A percentile compares a stretch with the other conserved stretches of the same genome.
Evolutionary conservation across 2,329 filamentous ascomycete genomes (phyloP).

Genomic region (Monilinia aucupariae): DNA sequence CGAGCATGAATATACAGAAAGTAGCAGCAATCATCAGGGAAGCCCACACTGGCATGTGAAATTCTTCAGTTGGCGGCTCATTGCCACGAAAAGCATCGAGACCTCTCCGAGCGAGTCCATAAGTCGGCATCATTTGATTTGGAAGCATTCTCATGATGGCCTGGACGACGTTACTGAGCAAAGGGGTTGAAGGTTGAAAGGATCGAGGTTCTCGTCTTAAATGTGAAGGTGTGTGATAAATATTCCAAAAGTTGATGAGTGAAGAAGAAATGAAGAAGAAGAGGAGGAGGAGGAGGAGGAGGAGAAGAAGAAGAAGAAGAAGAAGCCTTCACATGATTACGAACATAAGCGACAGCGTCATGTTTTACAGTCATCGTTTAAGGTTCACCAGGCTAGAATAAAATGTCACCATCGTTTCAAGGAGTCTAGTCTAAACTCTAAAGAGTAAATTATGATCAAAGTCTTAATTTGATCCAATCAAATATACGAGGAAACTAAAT

Average conservation of each 20-base stretch:
- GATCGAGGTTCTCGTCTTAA: no score
- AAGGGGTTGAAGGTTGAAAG: no score
- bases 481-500: no score
- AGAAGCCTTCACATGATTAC: no score
- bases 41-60: slow-evolving; percentile 27
- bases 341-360: no score
- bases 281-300: not conserved
- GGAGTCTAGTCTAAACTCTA: no score
- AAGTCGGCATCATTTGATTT: not conserved
- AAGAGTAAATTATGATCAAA: no score
- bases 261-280: not conserved
- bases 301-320: not conserved
- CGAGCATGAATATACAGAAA: slow-evolving; percentile 13
- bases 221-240: not conserved
- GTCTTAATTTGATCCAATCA: no score
- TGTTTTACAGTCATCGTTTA: no score
- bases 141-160: not conserved
- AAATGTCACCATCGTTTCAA: no score
- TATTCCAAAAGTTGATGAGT: not conserved
- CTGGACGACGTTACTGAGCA: no score
- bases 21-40: slow-evolving; percentile 21
- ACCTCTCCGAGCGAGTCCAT: not conserved
- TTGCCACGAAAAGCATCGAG: not conserved
- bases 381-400: no score
- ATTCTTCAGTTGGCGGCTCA: not conserved